These are phyloP conservation scores for Cryptococcus sp. DNA, from an alignment of 1,284 basidiomycete species.

Conservation along the genomic window DNA sequence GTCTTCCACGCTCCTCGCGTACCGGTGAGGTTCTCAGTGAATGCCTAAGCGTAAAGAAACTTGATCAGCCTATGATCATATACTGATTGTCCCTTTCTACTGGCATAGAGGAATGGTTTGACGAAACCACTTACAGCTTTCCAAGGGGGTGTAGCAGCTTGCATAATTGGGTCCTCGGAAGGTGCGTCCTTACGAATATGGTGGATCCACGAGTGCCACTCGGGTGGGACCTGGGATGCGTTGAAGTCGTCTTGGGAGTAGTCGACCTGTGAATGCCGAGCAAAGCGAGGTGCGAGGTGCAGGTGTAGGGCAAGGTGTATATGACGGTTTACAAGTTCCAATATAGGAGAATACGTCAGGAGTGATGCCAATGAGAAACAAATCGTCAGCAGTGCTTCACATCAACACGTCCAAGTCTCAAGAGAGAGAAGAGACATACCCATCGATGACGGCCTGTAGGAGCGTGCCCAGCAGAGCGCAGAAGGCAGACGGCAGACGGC, in stretches of 20 bases:
- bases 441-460: conserved; percentile 31
- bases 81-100: neutral
- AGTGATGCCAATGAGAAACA: too few species aligned
- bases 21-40: conserved; percentile 84
- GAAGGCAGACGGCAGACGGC: too few species aligned
- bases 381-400: too few species aligned
- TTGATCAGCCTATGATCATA: neutral
- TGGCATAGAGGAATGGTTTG: neutral
- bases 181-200: conserved; percentile 85
- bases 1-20: conserved; percentile 83
- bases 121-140: conserved; percentile 64
- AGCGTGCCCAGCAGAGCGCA: neutral
- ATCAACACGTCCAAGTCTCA: too few species aligned
- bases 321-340: too few species aligned
- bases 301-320: neutral
- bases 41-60: conserved; percentile 59
- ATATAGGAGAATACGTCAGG: too few species aligned
- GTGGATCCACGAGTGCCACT: conserved; percentile 94
- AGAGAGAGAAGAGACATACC: neutral
- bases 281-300: neutral
- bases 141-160: conserved; percentile 73
- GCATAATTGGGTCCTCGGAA: conserved; percentile 68
- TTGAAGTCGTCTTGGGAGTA: conserved; percentile 84
- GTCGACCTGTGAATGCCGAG: conserved; percentile 72
- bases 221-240: conserved; percentile 83